These are phyloP conservation scores for Fonsecaea monophora DNA, from an alignment of 2,329 filamentous ascomycete genomes.

Conservation along the genomic window DNA sequence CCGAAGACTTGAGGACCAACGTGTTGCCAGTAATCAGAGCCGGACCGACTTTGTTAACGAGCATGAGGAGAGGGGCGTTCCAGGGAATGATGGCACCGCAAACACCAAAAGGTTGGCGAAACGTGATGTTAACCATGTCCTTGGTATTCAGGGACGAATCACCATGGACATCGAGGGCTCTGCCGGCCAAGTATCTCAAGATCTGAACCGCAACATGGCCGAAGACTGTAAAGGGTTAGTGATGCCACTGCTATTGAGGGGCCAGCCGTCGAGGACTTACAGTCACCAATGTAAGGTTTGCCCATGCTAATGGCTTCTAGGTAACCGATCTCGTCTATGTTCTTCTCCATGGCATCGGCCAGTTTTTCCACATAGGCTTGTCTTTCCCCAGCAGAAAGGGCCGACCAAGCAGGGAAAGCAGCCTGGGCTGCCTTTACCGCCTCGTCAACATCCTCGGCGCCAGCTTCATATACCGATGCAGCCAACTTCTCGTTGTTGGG, in stretches of 20 bases:
- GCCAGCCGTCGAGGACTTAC: conserved; percentile 44
- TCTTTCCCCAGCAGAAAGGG: conserved; percentile 54
- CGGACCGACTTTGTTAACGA: conserved; percentile 60
- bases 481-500: conserved; percentile 44
- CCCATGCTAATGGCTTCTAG: conserved; percentile 59
- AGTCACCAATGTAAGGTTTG: conserved; percentile 56
- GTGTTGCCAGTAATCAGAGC: conserved; percentile 64
- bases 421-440: conserved; percentile 44
- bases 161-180: conserved; percentile 49
- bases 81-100: conserved; percentile 54
- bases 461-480: conserved; percentile 43
- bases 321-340: conserved; percentile 53
- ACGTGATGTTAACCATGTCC: conserved; percentile 60
- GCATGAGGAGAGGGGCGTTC: conserved; percentile 59
- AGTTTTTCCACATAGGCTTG: conserved; percentile 51
- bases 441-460: conserved; percentile 44
- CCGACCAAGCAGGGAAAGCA: conserved; percentile 53
- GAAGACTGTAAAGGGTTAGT: conserved; percentile 63
- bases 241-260: neutral
- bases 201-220: conserved; percentile 69
- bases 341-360: conserved; percentile 50
- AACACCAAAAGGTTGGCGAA: conserved; percentile 63
- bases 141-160: conserved; percentile 55
- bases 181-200: conserved; percentile 73
- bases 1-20: conserved; percentile 64